Evolutionary conservation across 1,284 basidiomycete genomes (phyloP).

Genomic region (Microbotryum lychnidis-dioicae): DNA sequence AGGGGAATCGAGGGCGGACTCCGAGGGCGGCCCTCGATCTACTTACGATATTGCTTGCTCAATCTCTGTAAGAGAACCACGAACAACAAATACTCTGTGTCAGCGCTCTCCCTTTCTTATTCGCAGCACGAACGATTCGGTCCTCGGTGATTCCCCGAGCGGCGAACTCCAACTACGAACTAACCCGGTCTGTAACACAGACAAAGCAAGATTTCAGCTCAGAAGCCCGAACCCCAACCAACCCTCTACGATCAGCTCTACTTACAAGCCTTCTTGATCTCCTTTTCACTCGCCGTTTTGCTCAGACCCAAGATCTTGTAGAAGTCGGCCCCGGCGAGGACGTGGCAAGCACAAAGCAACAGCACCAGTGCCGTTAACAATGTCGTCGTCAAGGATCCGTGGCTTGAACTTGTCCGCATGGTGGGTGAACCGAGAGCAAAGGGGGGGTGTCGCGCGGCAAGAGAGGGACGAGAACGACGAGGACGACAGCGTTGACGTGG

Average conservation of each 20-base stretch:
- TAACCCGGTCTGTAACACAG: slow-evolving; percentile 7
- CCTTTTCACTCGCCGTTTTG: slow-evolving; percentile 68
- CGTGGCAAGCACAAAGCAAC: background rate
- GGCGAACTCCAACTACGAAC: background rate
- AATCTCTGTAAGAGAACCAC: slow-evolving; percentile 49
- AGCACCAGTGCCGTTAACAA: too few relatives aligned
- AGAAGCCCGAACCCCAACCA: background rate
- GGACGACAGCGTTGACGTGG: too few relatives aligned
- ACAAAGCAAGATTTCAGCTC: background rate
- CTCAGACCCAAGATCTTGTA: slow-evolving; percentile 49
- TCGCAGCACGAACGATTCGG: background rate
- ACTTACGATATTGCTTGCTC: slow-evolving; percentile 68
- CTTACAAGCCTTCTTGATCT: slow-evolving; percentile 81
- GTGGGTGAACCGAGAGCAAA: too few relatives aligned
- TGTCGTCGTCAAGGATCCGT: too few relatives aligned
- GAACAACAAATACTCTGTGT: background rate
- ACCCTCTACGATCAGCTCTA: slow-evolving; percentile 29
- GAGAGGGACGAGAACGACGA: too few relatives aligned
- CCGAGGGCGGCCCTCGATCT: too few relatives aligned
- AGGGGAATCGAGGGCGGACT: too few relatives aligned
- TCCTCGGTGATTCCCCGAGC: background rate
- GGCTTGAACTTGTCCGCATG: too few relatives aligned
- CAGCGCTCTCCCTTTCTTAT: slow-evolving; percentile 3
- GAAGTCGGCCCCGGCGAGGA: slow-evolving; percentile 30
- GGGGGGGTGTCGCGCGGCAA: too few relatives aligned